Evolutionary conservation across 2,329 filamentous ascomycete species (phyloP), one percentile per base, ranked within the genome.

Genomic region (Colletotrichum sp.): DNA sequence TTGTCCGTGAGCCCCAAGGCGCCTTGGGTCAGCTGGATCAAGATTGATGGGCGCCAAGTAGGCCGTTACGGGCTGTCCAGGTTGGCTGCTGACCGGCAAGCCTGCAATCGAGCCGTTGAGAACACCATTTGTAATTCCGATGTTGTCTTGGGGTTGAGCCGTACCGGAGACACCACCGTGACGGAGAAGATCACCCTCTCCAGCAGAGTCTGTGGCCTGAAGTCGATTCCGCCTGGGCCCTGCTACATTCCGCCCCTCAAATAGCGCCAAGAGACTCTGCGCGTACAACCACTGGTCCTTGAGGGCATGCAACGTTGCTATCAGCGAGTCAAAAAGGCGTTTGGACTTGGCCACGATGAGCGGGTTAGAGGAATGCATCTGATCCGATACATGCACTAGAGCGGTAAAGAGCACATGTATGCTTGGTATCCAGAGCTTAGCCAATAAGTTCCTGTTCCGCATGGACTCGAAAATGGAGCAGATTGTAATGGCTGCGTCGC

Each of bases 221-320:
- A 26, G 21, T 4, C 15, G 72, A 21, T 34, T 36, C 21, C 49
- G 34, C 21, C 44, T 52, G 59, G 15, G 8, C 34, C 16, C n/a
- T 8, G 9, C 60, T 55, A 34, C 36, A 21, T 39, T 66, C 9
- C 36, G 55, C 15, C 80, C 78, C 21, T 83, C 79, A 71, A 84
- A 84, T 2, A 84, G 78, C 1, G 79, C 79, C 21, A 83, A 18
- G 2, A 84, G 74, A 62, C 82, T 84, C 15, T 79, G 79, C 3
- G 82, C 83, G 73, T 83, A 84, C 15, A 81, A 75, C 83, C 83
- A 84, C 9, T 83, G 79, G 3, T 75, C 67, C 3, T 81, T 80
- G 18, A 84, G 75, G 7, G 80, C 81, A 2, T 79, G 77, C 4
- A 84, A 71, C 3, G 81, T 80, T 12, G 78, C 62, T n/a, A 83